Conservation (phyloP, 495 filamentous ascomycete genomes). For the Aspergillus bertholletiae region DNA sequence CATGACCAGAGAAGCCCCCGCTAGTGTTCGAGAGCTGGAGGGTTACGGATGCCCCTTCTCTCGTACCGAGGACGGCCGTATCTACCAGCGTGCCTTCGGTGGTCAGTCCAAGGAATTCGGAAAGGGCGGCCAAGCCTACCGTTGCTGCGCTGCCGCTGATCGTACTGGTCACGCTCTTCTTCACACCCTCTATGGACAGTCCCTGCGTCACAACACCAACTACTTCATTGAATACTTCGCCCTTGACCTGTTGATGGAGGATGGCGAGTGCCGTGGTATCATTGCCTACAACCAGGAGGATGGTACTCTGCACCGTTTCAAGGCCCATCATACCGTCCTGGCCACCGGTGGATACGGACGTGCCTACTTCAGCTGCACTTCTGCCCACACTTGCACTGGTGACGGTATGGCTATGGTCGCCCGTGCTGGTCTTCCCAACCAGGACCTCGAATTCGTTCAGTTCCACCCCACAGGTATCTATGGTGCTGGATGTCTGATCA, state of each 20-base stretch:
- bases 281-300: conserved; percentile 98
- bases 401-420: conserved; percentile 99
- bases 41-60: conserved; percentile 98
- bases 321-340: conserved; percentile 90
- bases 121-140: conserved; percentile 95
- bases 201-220: conserved; percentile 93
- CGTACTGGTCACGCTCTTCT: conserved; percentile 94
- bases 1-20: conserved; percentile 94
- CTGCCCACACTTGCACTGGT: conserved; percentile 96
- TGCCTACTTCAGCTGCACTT: conserved; percentile 96
- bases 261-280: conserved; percentile 92
- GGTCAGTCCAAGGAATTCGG: conserved; percentile 93
- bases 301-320: conserved; percentile 93
- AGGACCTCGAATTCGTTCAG: conserved; percentile 99
- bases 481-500: conserved; percentile 96
- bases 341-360: conserved; percentile 96
- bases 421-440: conserved; percentile 94
- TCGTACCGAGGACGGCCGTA: conserved; percentile 92
- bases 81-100: conserved; percentile 98
- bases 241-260: conserved; percentile 92
- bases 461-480: conserved; percentile 99
- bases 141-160: conserved; percentile 92
- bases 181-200: conserved; percentile 98
- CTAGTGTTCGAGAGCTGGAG: conserved; percentile 89
- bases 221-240: conserved; percentile 99